These are phyloP conservation scores for Candida glucosophila DNA, from an alignment of 1,139 yeast species.

Conservation along the genomic window DNA sequence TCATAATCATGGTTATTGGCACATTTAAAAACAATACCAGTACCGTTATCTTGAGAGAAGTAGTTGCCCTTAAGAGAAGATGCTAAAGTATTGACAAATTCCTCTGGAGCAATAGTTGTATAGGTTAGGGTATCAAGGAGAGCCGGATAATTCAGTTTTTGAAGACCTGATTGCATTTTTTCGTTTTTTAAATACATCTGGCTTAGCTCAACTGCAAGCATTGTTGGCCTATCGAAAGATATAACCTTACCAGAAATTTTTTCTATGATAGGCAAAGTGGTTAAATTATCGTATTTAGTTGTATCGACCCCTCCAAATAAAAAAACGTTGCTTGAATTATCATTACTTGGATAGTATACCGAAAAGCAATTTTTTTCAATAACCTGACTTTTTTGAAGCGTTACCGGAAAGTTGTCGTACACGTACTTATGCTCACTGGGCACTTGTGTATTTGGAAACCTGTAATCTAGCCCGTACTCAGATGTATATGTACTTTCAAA, in stretches of 20 bases:
- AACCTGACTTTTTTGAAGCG: constrained; percentile 3
- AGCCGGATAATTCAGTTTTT: constrained; percentile 5
- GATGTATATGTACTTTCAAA: constrained; percentile 5
- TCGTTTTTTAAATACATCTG: constrained; percentile 2
- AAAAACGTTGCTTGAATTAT: constrained; percentile 1
- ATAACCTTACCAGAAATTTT: constrained; percentile 3
- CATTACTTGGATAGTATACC: constrained; percentile 3
- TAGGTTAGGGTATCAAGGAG: constrained; percentile 5
- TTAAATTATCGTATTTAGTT: constrained; percentile 4
- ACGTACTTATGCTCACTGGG: constrained; percentile 1
- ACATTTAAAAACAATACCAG: constrained; percentile 3
- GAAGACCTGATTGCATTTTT: neutral
- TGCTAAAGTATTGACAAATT: constrained; percentile 3
- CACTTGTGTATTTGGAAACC: constrained; percentile 2
- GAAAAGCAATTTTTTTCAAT: constrained; percentile 4
- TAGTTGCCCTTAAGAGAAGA: constrained; percentile 4
- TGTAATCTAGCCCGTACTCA: constrained; percentile 3
- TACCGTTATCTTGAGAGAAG: neutral
- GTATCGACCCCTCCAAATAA: constrained; percentile 5
- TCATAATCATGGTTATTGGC: constrained; percentile 1
- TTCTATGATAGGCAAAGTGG: constrained; percentile 4
- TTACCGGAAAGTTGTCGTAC: constrained; percentile 4
- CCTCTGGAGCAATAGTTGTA: constrained; percentile 2
- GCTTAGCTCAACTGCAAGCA: constrained; percentile 4
- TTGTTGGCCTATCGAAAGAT: constrained; percentile 2